Evolutionary conservation across 257 asterid species (phyloP), one percentile per base, ranked within the genome.

Genomic region (Fraxinus americana): DNA sequence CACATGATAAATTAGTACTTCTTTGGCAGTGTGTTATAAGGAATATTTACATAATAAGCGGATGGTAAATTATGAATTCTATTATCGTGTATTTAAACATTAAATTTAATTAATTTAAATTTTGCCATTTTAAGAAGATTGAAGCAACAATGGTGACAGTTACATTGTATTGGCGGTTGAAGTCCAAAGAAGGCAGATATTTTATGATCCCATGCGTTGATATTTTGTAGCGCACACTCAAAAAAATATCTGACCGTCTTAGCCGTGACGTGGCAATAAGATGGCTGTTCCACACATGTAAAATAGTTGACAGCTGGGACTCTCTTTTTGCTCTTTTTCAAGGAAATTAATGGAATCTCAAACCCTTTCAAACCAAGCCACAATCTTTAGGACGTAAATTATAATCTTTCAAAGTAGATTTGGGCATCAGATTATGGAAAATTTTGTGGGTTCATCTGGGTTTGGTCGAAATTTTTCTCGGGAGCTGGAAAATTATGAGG

Each of bases 221-320:
- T 63, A 63, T 63, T 63, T 63, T 63, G 67, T 16, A 23, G 3
- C 29, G 0, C 30, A 1, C 5, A 7, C 34, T 23, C 34, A 10
- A 23, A 1, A 61, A 79, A 79, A 73, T 61, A 32, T 73, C 48
- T 72, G 6, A 23, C 16, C 57, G 43, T 67, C 66, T 11, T 23
- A 34, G 50, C 59, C 70, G 43, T 73, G 78, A 76, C 59, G 68
- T 81, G 80, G 79, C 41, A 14, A 35, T 67, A 10, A 50, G 67
- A 5, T 12, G 65, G 27, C 67, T 23, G 3, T 30, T 9, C 32
- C 84, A 69, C 83, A 86, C 84, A 84, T 85, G 89, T 83, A 83
- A 88, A 83, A 41, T 73, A n/a, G 69, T 65, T 10, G 82, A 78
- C 81, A 77, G 73, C 67, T 85, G 85, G 85, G 81, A 16, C 23